A percentile compares a stretch with the other conserved stretches of the same genome.
Evolutionary conservation across 78 protist species (phyloP).

Genomic region (Dictyostelium capitatum): DNA sequence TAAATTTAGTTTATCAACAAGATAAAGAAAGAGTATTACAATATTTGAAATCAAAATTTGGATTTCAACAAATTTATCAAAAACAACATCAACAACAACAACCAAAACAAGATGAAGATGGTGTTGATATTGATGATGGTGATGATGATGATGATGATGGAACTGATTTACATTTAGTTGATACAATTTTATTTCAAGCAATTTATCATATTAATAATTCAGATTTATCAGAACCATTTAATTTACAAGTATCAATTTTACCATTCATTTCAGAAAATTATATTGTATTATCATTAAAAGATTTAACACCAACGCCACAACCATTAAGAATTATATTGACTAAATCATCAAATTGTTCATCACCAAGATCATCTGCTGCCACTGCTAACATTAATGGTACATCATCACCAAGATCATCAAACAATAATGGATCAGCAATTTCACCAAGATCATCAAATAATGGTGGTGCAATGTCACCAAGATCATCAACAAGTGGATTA

Average conservation of each 20-base stretch:
- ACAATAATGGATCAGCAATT: not conserved
- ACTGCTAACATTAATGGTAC: not conserved
- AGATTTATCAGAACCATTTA: not conserved
- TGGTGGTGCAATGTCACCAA: slow-evolving; percentile 55
- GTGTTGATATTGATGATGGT: not conserved
- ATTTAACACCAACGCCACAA: slow-evolving; percentile 2
- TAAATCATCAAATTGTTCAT: not conserved
- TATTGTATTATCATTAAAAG: slow-evolving; percentile 17
- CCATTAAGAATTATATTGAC: not conserved
- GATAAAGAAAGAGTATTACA: slow-evolving; percentile 11
- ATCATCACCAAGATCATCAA: not conserved
- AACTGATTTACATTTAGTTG: not conserved
- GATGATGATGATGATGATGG: not conserved
- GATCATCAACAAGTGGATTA: not conserved
- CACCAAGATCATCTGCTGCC: slow-evolving; percentile 5
- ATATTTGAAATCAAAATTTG: slow-evolving; percentile 12
- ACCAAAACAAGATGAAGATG: not conserved
- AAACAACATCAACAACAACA: not conserved
- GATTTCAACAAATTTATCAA: not conserved
- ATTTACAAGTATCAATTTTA: not conserved
- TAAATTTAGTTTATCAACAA: not conserved
- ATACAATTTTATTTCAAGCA: not conserved
- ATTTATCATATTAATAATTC: not conserved
- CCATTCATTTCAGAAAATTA: slow-evolving; percentile 2
- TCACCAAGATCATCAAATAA: slow-evolving; percentile 9